Conservation (phyloP, 208 protist species). For the Naegleria lovaniensis region DNA sequence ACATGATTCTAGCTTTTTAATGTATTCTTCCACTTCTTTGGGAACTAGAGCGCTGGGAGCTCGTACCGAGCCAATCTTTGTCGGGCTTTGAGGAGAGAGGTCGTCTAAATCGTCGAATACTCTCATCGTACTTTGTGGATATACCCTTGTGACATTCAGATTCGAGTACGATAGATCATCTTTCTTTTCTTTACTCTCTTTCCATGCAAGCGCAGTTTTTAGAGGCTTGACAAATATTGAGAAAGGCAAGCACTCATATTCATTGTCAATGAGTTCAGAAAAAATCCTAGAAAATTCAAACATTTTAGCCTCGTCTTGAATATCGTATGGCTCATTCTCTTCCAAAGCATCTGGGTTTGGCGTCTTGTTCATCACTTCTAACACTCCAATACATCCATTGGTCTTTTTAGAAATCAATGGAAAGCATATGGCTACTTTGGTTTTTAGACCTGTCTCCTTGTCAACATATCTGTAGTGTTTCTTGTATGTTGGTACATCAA, state of each 20-base stretch:
- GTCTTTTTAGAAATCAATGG: conserved; percentile 27
- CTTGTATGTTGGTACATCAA: conserved; percentile 60
- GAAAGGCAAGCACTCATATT: not conserved
- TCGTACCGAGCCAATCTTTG: not conserved
- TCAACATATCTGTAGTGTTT: conserved; percentile 62
- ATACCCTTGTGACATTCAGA: not conserved
- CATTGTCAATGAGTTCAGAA: not conserved
- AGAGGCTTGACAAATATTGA: not conserved
- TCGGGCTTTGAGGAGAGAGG: not conserved
- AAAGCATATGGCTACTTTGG: conserved; percentile 57
- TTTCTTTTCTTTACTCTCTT: not conserved
- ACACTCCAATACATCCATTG: conserved; percentile 21
- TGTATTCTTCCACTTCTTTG: conserved; percentile 24
- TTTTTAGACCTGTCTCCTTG: conserved; percentile 63
- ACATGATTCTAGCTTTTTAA: conserved; percentile 15
- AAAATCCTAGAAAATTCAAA: not conserved
- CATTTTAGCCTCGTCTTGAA: not conserved
- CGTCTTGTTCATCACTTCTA: conserved; percentile 36
- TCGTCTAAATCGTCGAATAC: not conserved
- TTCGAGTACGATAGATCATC: not conserved
- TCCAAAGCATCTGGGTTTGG: not conserved
- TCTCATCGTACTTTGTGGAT: not conserved
- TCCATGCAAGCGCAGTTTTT: not conserved
- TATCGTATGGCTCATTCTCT: not conserved
- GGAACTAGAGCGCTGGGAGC: not conserved